Evolutionary conservation across 2,329 filamentous ascomycete species (phyloP).

Genomic region (Calonectria honghensis): DNA sequence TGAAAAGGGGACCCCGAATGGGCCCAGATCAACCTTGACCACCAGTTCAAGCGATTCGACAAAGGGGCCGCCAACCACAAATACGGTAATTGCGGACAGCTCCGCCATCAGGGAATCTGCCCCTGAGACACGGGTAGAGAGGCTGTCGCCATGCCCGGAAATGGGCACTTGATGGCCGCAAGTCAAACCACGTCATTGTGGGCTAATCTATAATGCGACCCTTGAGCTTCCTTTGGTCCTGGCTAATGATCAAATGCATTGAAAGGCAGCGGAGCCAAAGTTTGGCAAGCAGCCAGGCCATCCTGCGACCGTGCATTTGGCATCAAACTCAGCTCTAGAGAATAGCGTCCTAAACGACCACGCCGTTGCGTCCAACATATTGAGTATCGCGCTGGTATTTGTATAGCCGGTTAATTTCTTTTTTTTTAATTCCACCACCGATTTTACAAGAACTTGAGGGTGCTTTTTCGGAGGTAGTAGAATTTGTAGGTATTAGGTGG

Average conservation of each 20-base stretch:
- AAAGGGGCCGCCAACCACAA: background rate
- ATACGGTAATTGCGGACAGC: background rate
- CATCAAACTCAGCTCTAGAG: background rate
- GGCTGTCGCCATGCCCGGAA: background rate
- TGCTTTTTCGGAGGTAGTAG: too few relatives aligned
- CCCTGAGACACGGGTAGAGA: background rate
- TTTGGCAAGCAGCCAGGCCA: background rate
- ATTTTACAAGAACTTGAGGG: too few relatives aligned
- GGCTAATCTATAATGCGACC: background rate
- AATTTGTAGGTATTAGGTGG: too few relatives aligned
- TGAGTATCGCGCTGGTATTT: too few relatives aligned
- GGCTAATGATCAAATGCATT: background rate
- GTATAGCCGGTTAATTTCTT: too few relatives aligned
- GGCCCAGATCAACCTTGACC: conserved; percentile 3
- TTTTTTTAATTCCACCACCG: too few relatives aligned
- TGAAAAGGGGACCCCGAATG: conserved; percentile 1
- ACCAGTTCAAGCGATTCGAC: background rate
- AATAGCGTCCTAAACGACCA: too few relatives aligned
- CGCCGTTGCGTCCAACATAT: too few relatives aligned
- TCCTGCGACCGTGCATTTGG: background rate
- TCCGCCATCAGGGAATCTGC: background rate
- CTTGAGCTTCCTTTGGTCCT: background rate
- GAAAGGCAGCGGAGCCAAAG: background rate
- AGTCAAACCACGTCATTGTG: background rate
- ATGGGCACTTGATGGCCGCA: background rate